Evolutionary conservation across 2,329 filamentous ascomycete genomes (phyloP).

Genomic region (Epichloe uncinata): DNA sequence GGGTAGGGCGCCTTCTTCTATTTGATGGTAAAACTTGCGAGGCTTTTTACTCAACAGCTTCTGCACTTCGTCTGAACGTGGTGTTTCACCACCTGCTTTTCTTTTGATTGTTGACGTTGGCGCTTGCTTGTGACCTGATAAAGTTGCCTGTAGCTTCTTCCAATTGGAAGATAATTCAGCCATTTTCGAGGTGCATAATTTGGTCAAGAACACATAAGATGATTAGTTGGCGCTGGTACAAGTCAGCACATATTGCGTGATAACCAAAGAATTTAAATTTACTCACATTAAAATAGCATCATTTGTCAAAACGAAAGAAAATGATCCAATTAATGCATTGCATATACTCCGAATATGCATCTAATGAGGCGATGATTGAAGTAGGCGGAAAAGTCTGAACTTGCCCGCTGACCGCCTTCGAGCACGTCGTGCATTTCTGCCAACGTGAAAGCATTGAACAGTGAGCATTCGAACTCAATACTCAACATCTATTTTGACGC

Average conservation of each 20-base stretch:
- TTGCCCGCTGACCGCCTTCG: too few relatives aligned
- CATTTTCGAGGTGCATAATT: constrained; percentile 14
- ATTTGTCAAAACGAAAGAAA: too few relatives aligned
- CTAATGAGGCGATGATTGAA: neutral
- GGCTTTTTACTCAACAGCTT: constrained; percentile 11
- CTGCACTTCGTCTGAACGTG: constrained; percentile 17
- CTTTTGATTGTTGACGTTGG: constrained; percentile 27
- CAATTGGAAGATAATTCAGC: constrained; percentile 54
- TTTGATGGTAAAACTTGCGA: constrained; percentile 2
- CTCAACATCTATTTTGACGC: too few relatives aligned
- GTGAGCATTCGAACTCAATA: too few relatives aligned
- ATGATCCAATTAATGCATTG: too few relatives aligned
- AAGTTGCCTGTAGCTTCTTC: constrained; percentile 60
- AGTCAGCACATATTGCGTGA: neutral
- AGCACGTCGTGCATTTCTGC: too few relatives aligned
- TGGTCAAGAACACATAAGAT: neutral
- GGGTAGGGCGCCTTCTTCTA: constrained; percentile 7
- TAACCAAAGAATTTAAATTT: neutral
- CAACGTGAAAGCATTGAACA: too few relatives aligned
- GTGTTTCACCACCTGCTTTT: constrained; percentile 22
- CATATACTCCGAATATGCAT: neutral
- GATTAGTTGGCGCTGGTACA: neutral
- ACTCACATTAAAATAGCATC: neutral
- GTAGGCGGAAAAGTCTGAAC: too few relatives aligned
- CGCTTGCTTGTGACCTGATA: constrained; percentile 32